Percentiles rank a stretch among this genome's conserved stretches.
Evolutionary conservation across 306 rosid species (phyloP).

Genomic region (Trifolium subterraneum): DNA sequence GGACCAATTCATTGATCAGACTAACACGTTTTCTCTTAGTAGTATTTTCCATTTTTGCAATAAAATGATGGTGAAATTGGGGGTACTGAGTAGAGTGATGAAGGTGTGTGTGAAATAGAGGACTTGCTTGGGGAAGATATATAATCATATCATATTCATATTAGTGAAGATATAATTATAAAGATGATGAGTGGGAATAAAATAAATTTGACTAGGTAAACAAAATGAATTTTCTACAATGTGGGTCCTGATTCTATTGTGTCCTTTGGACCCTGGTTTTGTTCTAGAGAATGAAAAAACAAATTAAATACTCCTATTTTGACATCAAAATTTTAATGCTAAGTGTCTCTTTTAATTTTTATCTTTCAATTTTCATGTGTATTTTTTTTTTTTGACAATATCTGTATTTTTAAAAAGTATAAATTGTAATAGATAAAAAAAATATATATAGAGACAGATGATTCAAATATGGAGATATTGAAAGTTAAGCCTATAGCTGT

Average conservation of each 20-base stretch:
- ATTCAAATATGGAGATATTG: no score
- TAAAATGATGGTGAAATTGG: no score
- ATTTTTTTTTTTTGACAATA: no score
- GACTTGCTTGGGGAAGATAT: neutral
- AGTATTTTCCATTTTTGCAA: constrained; percentile 43
- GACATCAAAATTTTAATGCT: no score
- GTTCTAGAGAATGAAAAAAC: neutral
- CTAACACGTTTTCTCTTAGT: constrained; percentile 46
- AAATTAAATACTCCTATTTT: no score
- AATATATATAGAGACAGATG: no score
- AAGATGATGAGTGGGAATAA: neutral
- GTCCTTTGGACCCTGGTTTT: neutral
- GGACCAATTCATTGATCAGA: constrained; percentile 60
- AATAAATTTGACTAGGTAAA: neutral
- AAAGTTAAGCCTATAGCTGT: no score
- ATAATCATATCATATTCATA: neutral
- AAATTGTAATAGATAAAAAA: no score
- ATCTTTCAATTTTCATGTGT: no score
- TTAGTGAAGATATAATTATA: neutral
- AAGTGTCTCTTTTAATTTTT: no score
- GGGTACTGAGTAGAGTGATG: neutral
- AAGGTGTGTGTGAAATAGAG: neutral
- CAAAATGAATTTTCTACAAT: constrained; percentile 1
- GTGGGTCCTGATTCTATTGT: constrained; percentile 32
- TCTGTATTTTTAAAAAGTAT: no score